phyloP scores from a whole-genome alignment of 257 asterid genomes.

The Lavandula angustifolia region DNA sequence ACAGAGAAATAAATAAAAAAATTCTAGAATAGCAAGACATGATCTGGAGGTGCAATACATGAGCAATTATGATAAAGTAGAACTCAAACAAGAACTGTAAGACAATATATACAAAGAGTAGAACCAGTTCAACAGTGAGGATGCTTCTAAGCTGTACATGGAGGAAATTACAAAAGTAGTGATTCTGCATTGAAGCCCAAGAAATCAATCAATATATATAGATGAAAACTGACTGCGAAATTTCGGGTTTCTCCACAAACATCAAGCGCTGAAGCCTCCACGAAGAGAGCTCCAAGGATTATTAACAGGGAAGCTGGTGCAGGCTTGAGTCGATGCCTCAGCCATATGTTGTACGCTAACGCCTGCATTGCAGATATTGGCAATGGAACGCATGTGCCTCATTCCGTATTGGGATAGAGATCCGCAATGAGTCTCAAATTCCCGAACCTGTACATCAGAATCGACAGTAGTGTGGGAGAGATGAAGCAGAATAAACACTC shows the following conservation, averaged over 20 bases:
- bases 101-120: constrained; percentile 19
- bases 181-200: not conserved
- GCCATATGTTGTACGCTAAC: constrained; percentile 66
- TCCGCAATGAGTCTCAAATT: constrained; percentile 78
- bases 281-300: constrained; percentile 78
- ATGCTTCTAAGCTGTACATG: constrained; percentile 37
- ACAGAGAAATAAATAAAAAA: too few relatives aligned
- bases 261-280: constrained; percentile 83
- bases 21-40: too few relatives aligned
- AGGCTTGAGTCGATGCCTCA: constrained; percentile 81
- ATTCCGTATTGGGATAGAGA: constrained; percentile 90
- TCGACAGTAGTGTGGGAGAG: too few relatives aligned
- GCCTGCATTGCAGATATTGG: constrained; percentile 88
- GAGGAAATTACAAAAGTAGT: not conserved
- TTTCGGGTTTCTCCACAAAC: not conserved
- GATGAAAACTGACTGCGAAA: not conserved
- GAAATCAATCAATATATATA: constrained; percentile 6
- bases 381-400: constrained; percentile 96
- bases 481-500: too few relatives aligned
- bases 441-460: constrained; percentile 52
- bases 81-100: constrained; percentile 12
- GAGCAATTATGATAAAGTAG: constrained; percentile 1
- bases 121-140: constrained; percentile 3
- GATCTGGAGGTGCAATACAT: too few relatives aligned
- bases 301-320: constrained; percentile 59